phyloP scores from a whole-genome alignment of 2,329 filamentous ascomycete genomes.

The Fusarium transvaalense region DNA sequence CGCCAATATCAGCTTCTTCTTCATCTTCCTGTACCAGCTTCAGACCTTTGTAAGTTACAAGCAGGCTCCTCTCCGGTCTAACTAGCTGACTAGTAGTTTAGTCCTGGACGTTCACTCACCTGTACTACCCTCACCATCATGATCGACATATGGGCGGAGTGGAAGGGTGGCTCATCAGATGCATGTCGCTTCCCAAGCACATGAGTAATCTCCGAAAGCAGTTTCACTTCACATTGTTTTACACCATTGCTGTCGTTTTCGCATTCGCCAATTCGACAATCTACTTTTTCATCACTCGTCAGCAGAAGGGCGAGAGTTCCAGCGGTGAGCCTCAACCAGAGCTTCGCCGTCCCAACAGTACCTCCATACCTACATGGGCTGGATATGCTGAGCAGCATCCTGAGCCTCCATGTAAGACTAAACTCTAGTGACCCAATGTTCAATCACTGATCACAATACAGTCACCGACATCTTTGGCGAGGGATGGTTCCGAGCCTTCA shows the following conservation, averaged over 20 bases:
- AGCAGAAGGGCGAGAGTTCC: slow-evolving; percentile 43
- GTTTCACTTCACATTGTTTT: slow-evolving; percentile 65
- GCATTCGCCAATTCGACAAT: slow-evolving; percentile 63
- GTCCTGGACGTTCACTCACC: slow-evolving; percentile 66
- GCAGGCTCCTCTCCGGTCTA: background rate
- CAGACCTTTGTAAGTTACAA: slow-evolving; percentile 59
- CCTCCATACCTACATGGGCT: slow-evolving; percentile 18
- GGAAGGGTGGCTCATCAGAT: slow-evolving; percentile 54
- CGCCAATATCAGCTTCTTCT: slow-evolving; percentile 58
- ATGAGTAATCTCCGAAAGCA: slow-evolving; percentile 57
- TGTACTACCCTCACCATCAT: slow-evolving; percentile 60
- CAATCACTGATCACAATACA: slow-evolving; percentile 45
- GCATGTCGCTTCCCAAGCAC: slow-evolving; percentile 61
- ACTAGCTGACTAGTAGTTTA: slow-evolving; percentile 39
- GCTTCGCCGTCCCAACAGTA: slow-evolving; percentile 17
- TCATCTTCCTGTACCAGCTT: slow-evolving; percentile 61
- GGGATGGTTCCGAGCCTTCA: slow-evolving; percentile 62
- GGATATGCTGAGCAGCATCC: slow-evolving; percentile 14
- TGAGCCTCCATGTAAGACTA: slow-evolving; percentile 44
- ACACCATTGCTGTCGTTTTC: slow-evolving; percentile 61
- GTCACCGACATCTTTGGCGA: slow-evolving; percentile 63
- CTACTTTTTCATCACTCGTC: slow-evolving; percentile 61
- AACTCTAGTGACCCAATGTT: slow-evolving; percentile 25
- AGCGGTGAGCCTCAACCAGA: slow-evolving; percentile 23
- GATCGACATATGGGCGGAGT: slow-evolving; percentile 51